These are phyloP conservation scores for Hibiscus tridactylites DNA, from an alignment of 345 rosid species.

Conservation along the genomic window DNA sequence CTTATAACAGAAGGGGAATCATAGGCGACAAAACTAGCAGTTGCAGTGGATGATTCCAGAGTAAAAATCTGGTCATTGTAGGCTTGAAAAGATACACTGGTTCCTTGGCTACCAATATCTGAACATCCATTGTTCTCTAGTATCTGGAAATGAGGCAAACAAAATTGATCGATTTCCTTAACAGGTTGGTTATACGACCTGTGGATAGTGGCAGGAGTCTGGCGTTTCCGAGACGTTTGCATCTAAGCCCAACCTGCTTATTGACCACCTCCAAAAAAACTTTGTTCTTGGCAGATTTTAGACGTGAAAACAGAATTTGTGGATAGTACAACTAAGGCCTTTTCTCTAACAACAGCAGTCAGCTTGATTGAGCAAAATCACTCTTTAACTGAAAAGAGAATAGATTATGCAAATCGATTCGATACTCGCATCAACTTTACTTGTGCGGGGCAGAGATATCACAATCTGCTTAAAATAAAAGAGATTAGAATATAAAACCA, in stretches of 20 bases:
- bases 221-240: conserved; percentile 69
- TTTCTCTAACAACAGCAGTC: background rate
- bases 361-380: background rate
- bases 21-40: conserved; percentile 21
- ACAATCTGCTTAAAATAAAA: conserved; percentile 7
- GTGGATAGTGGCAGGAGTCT: conserved; percentile 40
- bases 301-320: conserved; percentile 3
- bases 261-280: background rate
- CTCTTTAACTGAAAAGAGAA: background rate
- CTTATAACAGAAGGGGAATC: conserved; percentile 71
- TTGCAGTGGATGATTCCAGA: conserved; percentile 71
- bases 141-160: conserved; percentile 38
- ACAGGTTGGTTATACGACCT: conserved; percentile 42
- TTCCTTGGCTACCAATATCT: conserved; percentile 44
- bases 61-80: conserved; percentile 57
- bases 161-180: conserved; percentile 39
- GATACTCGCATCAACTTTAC: background rate
- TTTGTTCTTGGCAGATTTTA: background rate
- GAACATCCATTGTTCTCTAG: conserved; percentile 42
- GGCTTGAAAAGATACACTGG: conserved; percentile 34
- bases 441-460: background rate
- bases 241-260: conserved; percentile 19
- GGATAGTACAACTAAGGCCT: background rate
- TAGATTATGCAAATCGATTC: background rate
- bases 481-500: background rate